Evolutionary conservation across 108 stramenopile species (phyloP).

Genomic region (Aurantiochytrium sp.): DNA sequence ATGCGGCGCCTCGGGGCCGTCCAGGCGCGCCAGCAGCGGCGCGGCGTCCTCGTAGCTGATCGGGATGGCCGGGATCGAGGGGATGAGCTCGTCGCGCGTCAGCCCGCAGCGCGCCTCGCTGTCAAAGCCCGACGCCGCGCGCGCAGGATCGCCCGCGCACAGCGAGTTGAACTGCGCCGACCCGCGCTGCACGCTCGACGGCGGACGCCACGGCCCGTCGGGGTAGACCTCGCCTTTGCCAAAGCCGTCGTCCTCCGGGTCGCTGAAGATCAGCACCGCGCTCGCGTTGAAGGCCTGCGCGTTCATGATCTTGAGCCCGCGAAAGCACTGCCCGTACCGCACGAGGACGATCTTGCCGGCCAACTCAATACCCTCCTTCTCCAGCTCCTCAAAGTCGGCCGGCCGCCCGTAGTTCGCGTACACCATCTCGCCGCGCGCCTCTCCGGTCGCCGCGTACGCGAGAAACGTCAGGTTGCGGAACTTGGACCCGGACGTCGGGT

Average conservation of each 20-base stretch:
- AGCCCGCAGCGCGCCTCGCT: slow-evolving; percentile 27
- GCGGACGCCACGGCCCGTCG: slow-evolving; percentile 61
- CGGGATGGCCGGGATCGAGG: slow-evolving; percentile 58
- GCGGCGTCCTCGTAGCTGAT: slow-evolving; percentile 61
- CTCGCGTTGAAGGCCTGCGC: slow-evolving; percentile 57
- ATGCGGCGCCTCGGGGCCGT: slow-evolving; percentile 42
- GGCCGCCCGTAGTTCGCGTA: slow-evolving; percentile 71
- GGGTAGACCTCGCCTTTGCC: slow-evolving; percentile 54
- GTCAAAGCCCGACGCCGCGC: slow-evolving; percentile 41
- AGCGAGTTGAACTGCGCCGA: slow-evolving; percentile 58
- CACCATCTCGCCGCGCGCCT: slow-evolving; percentile 46
- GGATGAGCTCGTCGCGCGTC: slow-evolving; percentile 51
- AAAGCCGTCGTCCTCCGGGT: slow-evolving; percentile 63
- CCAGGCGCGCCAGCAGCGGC: slow-evolving; percentile 54
- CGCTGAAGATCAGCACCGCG: slow-evolving; percentile 59
- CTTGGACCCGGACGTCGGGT: slow-evolving; percentile 59
- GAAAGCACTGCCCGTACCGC: slow-evolving; percentile 67
- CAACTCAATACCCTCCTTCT: slow-evolving; percentile 45
- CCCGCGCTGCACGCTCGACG: slow-evolving; percentile 57
- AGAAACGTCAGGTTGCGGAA: slow-evolving; percentile 63
- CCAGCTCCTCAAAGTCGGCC: slow-evolving; percentile 60
- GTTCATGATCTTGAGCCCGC: slow-evolving; percentile 68
- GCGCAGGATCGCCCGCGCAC: slow-evolving; percentile 64
- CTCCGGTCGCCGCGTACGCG: slow-evolving; percentile 60
- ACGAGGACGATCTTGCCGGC: slow-evolving; percentile 58